Evolutionary conservation across 352 stramenopile species (phyloP).

Genomic region (Globisporangium nodosum): DNA sequence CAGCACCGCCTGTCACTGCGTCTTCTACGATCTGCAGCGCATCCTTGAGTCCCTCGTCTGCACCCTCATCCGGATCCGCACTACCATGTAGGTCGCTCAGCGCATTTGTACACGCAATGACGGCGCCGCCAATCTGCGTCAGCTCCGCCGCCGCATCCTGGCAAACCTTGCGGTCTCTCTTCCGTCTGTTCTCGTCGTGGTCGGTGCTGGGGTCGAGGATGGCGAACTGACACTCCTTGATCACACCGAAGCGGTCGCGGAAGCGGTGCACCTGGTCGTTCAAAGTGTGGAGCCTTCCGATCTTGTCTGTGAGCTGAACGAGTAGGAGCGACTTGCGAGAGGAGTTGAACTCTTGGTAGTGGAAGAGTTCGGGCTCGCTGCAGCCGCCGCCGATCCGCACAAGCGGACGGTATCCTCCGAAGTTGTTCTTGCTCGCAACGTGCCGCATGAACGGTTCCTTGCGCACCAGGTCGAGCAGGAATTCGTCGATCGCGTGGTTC

Average conservation of each 20-base stretch:
- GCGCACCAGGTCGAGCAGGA: conserved; percentile 70
- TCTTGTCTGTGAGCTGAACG: conserved; percentile 14
- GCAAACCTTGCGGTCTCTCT: conserved; percentile 11
- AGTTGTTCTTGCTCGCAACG: conserved; percentile 11
- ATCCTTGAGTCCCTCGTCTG: background rate
- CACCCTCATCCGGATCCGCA: background rate
- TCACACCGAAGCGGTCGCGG: conserved; percentile 7
- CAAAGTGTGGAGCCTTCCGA: conserved; percentile 26
- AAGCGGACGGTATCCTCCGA: conserved; percentile 32
- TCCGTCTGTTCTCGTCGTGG: conserved; percentile 6
- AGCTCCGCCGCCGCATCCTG: conserved; percentile 12
- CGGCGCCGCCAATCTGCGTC: conserved; percentile 1
- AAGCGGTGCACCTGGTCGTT: conserved; percentile 18
- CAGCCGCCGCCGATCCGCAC: conserved; percentile 66
- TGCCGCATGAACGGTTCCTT: conserved; percentile 34
- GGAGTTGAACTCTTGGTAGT: conserved; percentile 32
- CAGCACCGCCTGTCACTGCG: background rate
- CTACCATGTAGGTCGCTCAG: background rate
- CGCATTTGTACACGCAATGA: conserved; percentile 7
- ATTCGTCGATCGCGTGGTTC: conserved; percentile 87
- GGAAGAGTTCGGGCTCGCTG: conserved; percentile 46
- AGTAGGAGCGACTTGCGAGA: conserved; percentile 13
- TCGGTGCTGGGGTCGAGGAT: conserved; percentile 1
- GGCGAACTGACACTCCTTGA: conserved; percentile 11
- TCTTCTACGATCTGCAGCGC: background rate